Conservation (phyloP, 768 basidiomycete species). For the Mycena alexandri region DNA sequence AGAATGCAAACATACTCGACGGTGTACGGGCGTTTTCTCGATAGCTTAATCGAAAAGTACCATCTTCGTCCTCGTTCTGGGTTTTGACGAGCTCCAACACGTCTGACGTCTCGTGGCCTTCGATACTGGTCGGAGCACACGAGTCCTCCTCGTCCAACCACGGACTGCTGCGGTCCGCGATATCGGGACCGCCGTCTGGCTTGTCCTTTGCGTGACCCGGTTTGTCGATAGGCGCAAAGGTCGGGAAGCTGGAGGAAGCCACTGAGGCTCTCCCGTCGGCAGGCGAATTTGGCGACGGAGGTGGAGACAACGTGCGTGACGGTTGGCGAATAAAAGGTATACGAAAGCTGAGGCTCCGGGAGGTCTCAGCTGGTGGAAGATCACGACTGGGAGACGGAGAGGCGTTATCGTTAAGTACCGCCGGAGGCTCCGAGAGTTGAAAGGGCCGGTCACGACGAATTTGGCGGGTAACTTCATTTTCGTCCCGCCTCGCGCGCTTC, state of each 20-base stretch:
- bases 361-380: background rate
- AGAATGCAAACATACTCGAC: constrained; percentile 12
- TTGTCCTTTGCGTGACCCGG: background rate
- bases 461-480: constrained; percentile 18
- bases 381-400: constrained; percentile 2
- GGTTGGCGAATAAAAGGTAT: constrained; percentile 23
- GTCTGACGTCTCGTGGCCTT: constrained; percentile 20
- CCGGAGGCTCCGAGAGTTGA: background rate
- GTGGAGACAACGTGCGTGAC: constrained; percentile 8
- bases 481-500: constrained; percentile 16
- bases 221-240: constrained; percentile 26
- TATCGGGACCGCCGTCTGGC: background rate
- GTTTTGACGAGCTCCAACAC: constrained; percentile 22
- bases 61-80: constrained; percentile 18
- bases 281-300: background rate
- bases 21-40: constrained; percentile 15
- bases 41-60: constrained; percentile 24
- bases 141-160: constrained; percentile 22
- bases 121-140: constrained; percentile 7
- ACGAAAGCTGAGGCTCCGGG: constrained; percentile 8
- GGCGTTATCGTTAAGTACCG: background rate
- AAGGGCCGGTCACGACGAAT: constrained; percentile 19
- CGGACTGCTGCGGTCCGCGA: constrained; percentile 2
- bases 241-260: constrained; percentile 31
- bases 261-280: constrained; percentile 10